Evolutionary conservation across 192 early-diverging fungal species (phyloP), one percentile per base, ranked within the genome.

Genomic region (Backusella luteola): DNA sequence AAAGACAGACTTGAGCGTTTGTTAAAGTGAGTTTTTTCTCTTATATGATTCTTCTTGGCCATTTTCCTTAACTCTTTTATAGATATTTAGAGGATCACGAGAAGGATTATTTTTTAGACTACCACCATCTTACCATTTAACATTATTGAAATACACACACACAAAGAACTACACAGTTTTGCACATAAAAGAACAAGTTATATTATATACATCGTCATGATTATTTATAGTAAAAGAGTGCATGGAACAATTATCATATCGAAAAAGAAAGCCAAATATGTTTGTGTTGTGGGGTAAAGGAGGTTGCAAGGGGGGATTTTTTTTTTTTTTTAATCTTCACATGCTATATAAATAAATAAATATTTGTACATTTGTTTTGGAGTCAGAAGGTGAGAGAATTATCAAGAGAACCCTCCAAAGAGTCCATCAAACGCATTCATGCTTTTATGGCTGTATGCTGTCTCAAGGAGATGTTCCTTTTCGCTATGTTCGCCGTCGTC

Each of bases 1-100:
- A 92, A 90, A 68, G 94, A 97, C 75, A 88, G 93, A 71, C 83
- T 97, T 78, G 84, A 87, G 26, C 89, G 93, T 36, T 84, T 98
- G 59, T 80, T 97, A 59, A 92, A 90, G 94, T 98, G 90, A 82
- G 85, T 78, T 15, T 78, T 15, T 42, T 17, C 23, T 3, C n/a
- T 49, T 49, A 49, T 4, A 39, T n/a, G 7, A 46, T 66, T 9
- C 59, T 67, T 23, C 67, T 68, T 68, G 32, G 35, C 17, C 35
- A 21, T 56, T 21, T 56, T 56, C 32, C 52, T 38, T 71, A 29
- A 38, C 41, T 17, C 11, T 39, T 56, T 39, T 77, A 17, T 80
- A 93, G 91, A 79, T 94, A 88, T 73, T 77, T 95, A 70, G 82
- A 90, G 76, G 87, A 87, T 67, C 79, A 93, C 38, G 79, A 89